A percentile compares a stretch with the other conserved stretches of the same genome.
Conservation (phyloP, 225 moss, liverwort and hornwort genomes). For the Marchantia polymorpha region DNA sequence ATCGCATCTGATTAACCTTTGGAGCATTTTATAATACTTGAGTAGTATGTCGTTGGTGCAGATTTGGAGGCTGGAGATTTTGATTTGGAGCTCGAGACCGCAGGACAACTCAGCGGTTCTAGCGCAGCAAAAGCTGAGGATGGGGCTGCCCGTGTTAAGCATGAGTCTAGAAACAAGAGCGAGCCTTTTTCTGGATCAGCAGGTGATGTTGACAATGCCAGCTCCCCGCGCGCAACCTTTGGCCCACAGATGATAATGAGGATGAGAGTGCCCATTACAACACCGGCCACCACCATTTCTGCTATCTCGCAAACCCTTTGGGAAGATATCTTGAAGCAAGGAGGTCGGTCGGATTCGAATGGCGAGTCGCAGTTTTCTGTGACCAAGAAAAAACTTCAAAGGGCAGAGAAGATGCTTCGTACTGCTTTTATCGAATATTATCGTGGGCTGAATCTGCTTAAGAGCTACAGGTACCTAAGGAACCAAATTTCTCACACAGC, state of each 20-base stretch:
- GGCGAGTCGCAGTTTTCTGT: conserved; percentile 31
- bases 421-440: conserved; percentile 78
- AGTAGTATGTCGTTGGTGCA: background rate
- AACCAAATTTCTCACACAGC: background rate
- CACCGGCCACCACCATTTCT: conserved; percentile 39
- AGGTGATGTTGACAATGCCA: background rate
- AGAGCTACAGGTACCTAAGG: conserved; percentile 60
- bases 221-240: background rate
- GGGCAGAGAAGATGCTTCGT: conserved; percentile 74
- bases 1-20: background rate
- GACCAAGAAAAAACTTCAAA: conserved; percentile 65
- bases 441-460: conserved; percentile 68
- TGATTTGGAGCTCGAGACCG: background rate
- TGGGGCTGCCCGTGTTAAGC: background rate
- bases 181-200: background rate
- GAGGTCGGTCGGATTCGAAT: background rate
- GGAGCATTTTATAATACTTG: background rate
- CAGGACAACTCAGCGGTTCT: background rate
- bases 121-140: background rate
- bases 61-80: conserved; percentile 31
- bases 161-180: background rate
- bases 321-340: conserved; percentile 38
- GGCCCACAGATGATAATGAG: conserved; percentile 28
- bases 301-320: conserved; percentile 29
- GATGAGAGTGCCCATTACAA: conserved; percentile 31